Evolutionary conservation across 129 eudicot species (phyloP).

Genomic region (Sambucus nigra): DNA sequence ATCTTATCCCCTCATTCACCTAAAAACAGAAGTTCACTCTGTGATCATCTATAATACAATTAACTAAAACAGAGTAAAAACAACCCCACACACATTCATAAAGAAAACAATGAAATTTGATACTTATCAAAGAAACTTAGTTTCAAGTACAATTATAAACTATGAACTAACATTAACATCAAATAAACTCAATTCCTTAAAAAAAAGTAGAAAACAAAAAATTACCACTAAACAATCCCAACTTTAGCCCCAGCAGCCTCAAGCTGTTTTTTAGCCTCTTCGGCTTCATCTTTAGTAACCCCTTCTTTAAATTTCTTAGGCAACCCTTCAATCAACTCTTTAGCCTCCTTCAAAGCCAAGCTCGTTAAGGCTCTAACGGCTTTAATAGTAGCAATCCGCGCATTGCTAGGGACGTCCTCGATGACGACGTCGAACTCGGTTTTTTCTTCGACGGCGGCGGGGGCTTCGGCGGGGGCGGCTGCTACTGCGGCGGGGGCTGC

Average conservation of each 20-base stretch:
- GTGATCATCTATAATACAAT: no score
- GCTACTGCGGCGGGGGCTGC: constrained; percentile 62
- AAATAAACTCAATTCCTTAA: no score
- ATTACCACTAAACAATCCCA: constrained; percentile 59
- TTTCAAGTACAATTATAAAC: no score
- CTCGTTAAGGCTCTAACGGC: constrained; percentile 84
- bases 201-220: no score
- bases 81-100: no score
- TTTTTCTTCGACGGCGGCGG: constrained; percentile 71
- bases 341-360: constrained; percentile 78
- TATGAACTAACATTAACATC: no score
- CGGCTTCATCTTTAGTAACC: constrained; percentile 76
- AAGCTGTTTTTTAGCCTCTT: constrained; percentile 89
- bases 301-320: constrained; percentile 93
- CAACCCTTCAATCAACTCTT: constrained; percentile 85
- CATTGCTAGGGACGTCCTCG: constrained; percentile 81
- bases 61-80: no score
- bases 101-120: no score
- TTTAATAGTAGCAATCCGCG: constrained; percentile 79
- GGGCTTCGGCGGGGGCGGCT: constrained; percentile 43
- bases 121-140: no score
- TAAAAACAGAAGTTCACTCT: no score
- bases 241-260: constrained; percentile 94
- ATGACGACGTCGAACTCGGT: constrained; percentile 86
- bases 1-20: no score